Percentiles rank a stretch among this genome's conserved stretches.
Evolutionary conservation across 768 basidiomycete species (phyloP).

Genomic region (Krasilnikovozyma curviuscula): DNA sequence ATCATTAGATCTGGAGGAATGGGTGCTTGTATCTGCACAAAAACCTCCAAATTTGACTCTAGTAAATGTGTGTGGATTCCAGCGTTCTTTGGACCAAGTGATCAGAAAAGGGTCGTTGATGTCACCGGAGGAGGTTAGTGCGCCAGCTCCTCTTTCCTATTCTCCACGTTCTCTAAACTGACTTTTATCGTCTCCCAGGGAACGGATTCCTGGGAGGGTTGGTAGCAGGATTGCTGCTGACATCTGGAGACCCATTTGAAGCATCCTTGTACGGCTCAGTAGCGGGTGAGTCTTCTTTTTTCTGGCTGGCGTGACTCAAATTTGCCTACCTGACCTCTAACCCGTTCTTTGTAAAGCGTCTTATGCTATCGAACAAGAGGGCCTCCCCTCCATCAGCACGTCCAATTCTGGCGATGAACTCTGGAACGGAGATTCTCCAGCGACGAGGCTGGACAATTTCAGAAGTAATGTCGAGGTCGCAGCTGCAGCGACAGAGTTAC

Average conservation of each 20-base stretch:
- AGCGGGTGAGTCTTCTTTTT: too few species aligned
- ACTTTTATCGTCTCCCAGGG: background rate
- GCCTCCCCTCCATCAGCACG: background rate
- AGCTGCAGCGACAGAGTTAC: too few species aligned
- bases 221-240: background rate
- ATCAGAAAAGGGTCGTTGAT: constrained; percentile 8
- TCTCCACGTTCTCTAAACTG: background rate
- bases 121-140: constrained; percentile 6
- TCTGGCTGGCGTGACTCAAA: too few species aligned
- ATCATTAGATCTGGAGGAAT: constrained; percentile 1
- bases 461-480: too few species aligned
- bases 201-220: constrained; percentile 10
- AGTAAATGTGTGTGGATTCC: background rate
- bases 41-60: background rate
- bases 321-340: too few species aligned
- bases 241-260: background rate
- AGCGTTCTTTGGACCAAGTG: constrained; percentile 3
- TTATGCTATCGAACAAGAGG: constrained; percentile 10
- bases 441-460: too few species aligned
- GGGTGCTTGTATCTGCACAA: constrained; percentile 1
- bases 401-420: background rate
- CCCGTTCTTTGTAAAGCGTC: too few species aligned
- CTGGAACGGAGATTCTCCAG: too few species aligned
- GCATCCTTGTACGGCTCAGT: too few species aligned
- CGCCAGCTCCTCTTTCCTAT: background rate